Conservation (phyloP, 441 rosid genomes). For the Adansonia grandidieri region DNA sequence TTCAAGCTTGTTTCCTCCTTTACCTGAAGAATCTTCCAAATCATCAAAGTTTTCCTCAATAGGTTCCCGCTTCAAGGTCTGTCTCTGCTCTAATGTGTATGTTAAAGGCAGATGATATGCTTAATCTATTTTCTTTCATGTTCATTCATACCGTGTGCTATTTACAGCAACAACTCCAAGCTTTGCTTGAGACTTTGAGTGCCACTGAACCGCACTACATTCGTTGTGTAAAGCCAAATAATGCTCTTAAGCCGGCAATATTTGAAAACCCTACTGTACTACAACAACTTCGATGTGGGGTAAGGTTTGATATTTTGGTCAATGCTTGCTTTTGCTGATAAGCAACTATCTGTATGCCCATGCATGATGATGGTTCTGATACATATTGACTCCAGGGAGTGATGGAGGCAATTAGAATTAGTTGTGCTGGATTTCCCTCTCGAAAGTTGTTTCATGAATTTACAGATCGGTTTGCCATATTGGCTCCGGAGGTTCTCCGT, state of each 20-base stretch:
- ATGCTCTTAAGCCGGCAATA: constrained; percentile 79
- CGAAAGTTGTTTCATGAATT: constrained; percentile 83
- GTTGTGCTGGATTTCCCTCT: constrained; percentile 97
- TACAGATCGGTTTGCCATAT: constrained; percentile 62
- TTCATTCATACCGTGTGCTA: constrained; percentile 24
- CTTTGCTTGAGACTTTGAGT: constrained; percentile 88
- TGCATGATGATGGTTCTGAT: constrained; percentile 22
- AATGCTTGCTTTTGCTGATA: constrained; percentile 29
- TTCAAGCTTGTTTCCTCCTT: constrained; percentile 76
- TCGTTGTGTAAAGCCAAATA: constrained; percentile 96
- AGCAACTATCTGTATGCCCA: constrained; percentile 2
- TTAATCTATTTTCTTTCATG: constrained; percentile 21
- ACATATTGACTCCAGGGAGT: constrained; percentile 67
- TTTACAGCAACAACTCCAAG: constrained; percentile 92
- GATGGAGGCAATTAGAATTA: constrained; percentile 98
- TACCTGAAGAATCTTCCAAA: constrained; percentile 87
- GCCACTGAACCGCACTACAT: constrained; percentile 94
- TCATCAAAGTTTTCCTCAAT: constrained; percentile 92
- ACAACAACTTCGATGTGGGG: constrained; percentile 97
- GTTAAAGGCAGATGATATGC: constrained; percentile 23
- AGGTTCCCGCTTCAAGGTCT: constrained; percentile 92
- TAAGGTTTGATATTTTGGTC: constrained; percentile 47
- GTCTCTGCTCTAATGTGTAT: constrained; percentile 32
- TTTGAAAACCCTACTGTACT: constrained; percentile 82
- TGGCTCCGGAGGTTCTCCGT: constrained; percentile 57